phyloP scores from a whole-genome alignment of 768 basidiomycete genomes.

The Pulveroboletus sp. region DNA sequence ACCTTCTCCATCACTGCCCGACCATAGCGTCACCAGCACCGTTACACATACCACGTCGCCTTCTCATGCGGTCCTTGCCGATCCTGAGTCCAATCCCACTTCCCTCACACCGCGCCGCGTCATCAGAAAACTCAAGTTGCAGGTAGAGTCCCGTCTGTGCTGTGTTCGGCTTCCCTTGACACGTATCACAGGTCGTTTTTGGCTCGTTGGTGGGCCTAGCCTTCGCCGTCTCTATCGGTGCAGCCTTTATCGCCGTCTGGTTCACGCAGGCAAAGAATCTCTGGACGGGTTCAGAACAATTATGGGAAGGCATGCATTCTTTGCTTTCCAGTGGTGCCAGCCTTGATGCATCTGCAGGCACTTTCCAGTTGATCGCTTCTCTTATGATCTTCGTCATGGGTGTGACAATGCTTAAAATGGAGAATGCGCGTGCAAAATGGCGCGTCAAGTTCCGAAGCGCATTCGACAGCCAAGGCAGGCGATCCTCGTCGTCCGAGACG shows the following conservation, averaged over 20 bases:
- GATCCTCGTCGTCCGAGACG: neutral
- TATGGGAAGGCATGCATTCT: constrained; percentile 77
- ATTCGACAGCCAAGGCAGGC: constrained; percentile 57
- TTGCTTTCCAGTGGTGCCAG: neutral
- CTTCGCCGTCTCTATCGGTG: constrained; percentile 78
- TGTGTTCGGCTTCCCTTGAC: neutral
- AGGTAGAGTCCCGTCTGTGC: constrained; percentile 34
- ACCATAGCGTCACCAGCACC: neutral
- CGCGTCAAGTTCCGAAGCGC: constrained; percentile 79
- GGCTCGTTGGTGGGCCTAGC: constrained; percentile 73
- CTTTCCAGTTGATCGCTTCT: constrained; percentile 65
- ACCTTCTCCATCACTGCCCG: neutral
- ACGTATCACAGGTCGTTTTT: constrained; percentile 57
- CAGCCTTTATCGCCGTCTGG: constrained; percentile 91
- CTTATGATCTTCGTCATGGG: constrained; percentile 93
- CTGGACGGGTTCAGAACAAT: constrained; percentile 76
- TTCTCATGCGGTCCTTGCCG: neutral
- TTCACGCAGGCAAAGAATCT: constrained; percentile 86
- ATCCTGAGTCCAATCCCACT: constrained; percentile 24
- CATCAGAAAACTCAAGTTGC: constrained; percentile 64
- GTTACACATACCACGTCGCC: neutral
- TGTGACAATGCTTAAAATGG: constrained; percentile 91
- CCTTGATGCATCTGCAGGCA: constrained; percentile 36
- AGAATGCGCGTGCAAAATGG: constrained; percentile 93
- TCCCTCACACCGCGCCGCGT: constrained; percentile 38